Evolutionary conservation across 148 eudicot species (phyloP).

Genomic region (Agrostemma githago): DNA sequence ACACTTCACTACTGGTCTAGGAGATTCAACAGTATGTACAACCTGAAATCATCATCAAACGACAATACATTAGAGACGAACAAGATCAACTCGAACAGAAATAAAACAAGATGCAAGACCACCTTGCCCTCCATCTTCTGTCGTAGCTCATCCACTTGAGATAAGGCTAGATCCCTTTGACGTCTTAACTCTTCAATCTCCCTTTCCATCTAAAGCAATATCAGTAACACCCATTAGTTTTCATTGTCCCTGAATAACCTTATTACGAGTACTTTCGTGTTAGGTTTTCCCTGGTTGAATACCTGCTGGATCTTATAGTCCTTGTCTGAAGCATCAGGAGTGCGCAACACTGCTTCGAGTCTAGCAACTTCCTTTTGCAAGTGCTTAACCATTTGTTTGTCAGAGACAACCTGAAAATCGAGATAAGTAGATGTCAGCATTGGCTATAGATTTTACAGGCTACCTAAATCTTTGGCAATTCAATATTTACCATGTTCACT

Average conservation of each 20-base stretch:
- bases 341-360: conserved; percentile 78
- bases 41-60: conserved; percentile 27
- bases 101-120: conserved; percentile 23
- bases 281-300: no score
- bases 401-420: conserved; percentile 67
- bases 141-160: conserved; percentile 72
- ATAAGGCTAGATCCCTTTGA: conserved; percentile 82
- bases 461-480: neutral
- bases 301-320: conserved; percentile 73
- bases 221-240: neutral
- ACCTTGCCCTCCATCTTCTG: conserved; percentile 58
- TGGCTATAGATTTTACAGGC: neutral
- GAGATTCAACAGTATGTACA: conserved; percentile 38
- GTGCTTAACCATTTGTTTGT: conserved; percentile 87
- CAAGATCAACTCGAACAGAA: neutral
- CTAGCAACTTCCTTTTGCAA: conserved; percentile 94
- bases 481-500: conserved; percentile 71
- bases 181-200: conserved; percentile 82
- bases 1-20: conserved; percentile 60
- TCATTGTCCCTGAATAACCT: no score
- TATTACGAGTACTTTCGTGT: no score
- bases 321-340: conserved; percentile 80
- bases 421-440: neutral
- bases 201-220: conserved; percentile 58
- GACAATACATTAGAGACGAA: neutral